These are phyloP conservation scores for Lyophyllum decastes DNA, from an alignment of 768 basidiomycete species.

Conservation along the genomic window DNA sequence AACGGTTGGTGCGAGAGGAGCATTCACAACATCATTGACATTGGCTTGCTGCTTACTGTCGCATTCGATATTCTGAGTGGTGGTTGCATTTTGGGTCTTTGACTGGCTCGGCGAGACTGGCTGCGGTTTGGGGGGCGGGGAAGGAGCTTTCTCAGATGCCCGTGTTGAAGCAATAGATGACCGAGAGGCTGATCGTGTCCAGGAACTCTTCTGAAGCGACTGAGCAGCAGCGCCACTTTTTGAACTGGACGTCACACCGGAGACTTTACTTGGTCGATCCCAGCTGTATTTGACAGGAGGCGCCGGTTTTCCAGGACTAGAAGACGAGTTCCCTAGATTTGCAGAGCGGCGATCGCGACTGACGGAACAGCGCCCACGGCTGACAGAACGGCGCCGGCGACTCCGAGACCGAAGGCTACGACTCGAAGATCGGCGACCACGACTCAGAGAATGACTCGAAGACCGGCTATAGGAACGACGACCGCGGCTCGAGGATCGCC, in stretches of 20 bases:
- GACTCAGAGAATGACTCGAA: constrained; percentile 17
- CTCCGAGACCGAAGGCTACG: constrained; percentile 13
- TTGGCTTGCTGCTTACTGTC: background rate
- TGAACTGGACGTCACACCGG: constrained; percentile 1
- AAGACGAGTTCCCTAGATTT: background rate
- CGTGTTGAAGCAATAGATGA: constrained; percentile 60
- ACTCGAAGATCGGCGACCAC: constrained; percentile 15
- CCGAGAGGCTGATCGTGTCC: constrained; percentile 51
- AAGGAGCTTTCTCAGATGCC: constrained; percentile 38
- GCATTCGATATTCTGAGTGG: background rate
- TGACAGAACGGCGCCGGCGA: constrained; percentile 6
- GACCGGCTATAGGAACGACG: constrained; percentile 17
- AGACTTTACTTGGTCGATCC: constrained; percentile 14
- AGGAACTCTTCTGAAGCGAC: constrained; percentile 31
- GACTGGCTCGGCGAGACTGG: background rate
- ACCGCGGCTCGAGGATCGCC: constrained; percentile 15
- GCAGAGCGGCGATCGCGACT: constrained; percentile 1
- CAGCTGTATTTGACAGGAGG: constrained; percentile 14
- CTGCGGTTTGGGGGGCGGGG: constrained; percentile 11
- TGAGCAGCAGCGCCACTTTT: constrained; percentile 18
- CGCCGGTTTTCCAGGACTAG: constrained; percentile 8
- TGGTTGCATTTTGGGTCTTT: background rate
- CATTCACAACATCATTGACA: constrained; percentile 1
- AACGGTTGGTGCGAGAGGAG: background rate
- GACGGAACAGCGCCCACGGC: constrained; percentile 12